These are phyloP conservation scores for Hypoxylon rubiginosum DNA, from an alignment of 2,329 filamentous ascomycete species.

Conservation along the genomic window DNA sequence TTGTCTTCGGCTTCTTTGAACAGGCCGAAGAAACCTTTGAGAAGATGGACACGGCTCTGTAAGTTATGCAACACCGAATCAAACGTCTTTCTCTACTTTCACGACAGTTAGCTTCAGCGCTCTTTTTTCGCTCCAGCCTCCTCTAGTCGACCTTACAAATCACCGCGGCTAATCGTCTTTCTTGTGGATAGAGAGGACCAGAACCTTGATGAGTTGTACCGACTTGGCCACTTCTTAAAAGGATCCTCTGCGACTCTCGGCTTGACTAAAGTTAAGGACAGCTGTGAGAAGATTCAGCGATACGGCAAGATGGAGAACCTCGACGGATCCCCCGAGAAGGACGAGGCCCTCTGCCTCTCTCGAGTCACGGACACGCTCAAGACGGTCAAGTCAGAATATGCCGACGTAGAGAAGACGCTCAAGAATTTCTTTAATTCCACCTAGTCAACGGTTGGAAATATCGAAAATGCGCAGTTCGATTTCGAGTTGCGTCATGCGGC, in stretches of 20 bases:
- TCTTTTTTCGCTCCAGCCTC: slow-evolving; percentile 11
- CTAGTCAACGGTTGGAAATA: slow-evolving; percentile 31
- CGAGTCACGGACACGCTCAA: slow-evolving; percentile 78
- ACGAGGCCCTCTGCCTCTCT: slow-evolving; percentile 76
- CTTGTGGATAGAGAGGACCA: slow-evolving; percentile 68
- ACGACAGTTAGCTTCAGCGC: slow-evolving; percentile 1
- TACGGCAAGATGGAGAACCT: slow-evolving; percentile 87
- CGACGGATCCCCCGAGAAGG: slow-evolving; percentile 75
- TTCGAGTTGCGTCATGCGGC: slow-evolving; percentile 32
- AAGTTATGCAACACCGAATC: slow-evolving; percentile 58
- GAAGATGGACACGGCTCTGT: slow-evolving; percentile 88
- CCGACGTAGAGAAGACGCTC: slow-evolving; percentile 78
- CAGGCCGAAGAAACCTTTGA: slow-evolving; percentile 89
- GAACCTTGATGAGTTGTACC: slow-evolving; percentile 81
- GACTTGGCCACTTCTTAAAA: slow-evolving; percentile 95
- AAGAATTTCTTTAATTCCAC: slow-evolving; percentile 72
- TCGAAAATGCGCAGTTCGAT: slow-evolving; percentile 20
- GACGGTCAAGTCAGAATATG: slow-evolving; percentile 81
- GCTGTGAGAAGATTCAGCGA: slow-evolving; percentile 96
- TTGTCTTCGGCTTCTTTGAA: slow-evolving; percentile 93
- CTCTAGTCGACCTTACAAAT: slow-evolving; percentile 7
- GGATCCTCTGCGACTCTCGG: slow-evolving; percentile 96
- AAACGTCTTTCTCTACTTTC: slow-evolving; percentile 19
- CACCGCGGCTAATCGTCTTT: slow-evolving; percentile 40
- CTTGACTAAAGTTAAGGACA: slow-evolving; percentile 89